Conservation (phyloP, 2,329 filamentous ascomycete species). For the Fulvia fulva region DNA sequence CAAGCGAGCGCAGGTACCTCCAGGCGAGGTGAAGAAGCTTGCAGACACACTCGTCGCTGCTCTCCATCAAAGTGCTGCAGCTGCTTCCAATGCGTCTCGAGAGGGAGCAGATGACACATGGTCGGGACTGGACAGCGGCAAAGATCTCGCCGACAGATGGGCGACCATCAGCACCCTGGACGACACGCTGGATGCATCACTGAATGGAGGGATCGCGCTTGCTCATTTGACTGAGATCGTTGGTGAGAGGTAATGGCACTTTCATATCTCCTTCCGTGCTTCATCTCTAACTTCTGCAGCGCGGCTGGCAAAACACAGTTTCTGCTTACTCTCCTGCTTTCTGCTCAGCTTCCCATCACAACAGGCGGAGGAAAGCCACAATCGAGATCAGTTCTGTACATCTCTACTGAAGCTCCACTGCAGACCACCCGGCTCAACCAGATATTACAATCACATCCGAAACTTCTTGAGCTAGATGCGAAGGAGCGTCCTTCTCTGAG, state of each 20-base stretch:
- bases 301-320: constrained; percentile 95
- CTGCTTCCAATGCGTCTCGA: not conserved
- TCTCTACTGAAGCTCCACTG: constrained; percentile 85
- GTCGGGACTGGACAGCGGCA: constrained; percentile 28
- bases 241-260: constrained; percentile 66
- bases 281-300: constrained; percentile 38
- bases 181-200: constrained; percentile 61
- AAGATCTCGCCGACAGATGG: constrained; percentile 45
- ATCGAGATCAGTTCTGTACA: constrained; percentile 76
- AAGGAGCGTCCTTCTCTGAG: constrained; percentile 62
- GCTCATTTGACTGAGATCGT: constrained; percentile 84
- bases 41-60: constrained; percentile 65
- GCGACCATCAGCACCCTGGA: constrained; percentile 76
- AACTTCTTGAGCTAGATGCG: constrained; percentile 47
- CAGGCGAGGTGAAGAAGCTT: constrained; percentile 74
- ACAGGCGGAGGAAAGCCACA: constrained; percentile 38
- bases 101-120: not conserved
- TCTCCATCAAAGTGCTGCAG: constrained; percentile 47
- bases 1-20: constrained; percentile 76
- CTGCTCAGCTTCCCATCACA: constrained; percentile 75
- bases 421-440: constrained; percentile 78
- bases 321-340: constrained; percentile 76
- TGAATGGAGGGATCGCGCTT: constrained; percentile 75
- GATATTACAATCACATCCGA: constrained; percentile 65
- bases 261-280: not conserved